These are phyloP conservation scores for Solanum bukasovii DNA, from an alignment of 257 asterid genomes.

Conservation along the genomic window DNA sequence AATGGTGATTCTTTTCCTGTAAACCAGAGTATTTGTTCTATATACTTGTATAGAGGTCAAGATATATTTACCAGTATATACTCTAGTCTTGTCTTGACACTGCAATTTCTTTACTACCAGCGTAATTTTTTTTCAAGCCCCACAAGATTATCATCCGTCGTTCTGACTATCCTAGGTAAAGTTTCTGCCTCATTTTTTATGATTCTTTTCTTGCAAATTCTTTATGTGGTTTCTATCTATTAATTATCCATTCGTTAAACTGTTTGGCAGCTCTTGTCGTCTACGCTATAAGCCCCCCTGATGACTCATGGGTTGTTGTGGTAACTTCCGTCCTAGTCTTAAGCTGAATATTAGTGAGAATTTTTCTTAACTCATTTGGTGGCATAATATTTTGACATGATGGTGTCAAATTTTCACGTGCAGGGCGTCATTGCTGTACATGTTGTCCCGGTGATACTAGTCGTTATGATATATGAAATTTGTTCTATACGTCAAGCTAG, in stretches of 20 bases:
- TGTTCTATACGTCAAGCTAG: not conserved
- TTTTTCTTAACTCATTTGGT: not conserved
- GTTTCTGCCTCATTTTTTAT: not conserved
- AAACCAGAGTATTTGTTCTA: not conserved
- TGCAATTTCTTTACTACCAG: not conserved
- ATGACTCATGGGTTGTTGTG: not conserved
- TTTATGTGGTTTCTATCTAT: not conserved
- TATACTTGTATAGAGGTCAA: not conserved
- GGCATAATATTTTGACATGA: not conserved
- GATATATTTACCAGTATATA: not conserved
- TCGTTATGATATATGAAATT: not conserved
- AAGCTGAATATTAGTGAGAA: not conserved
- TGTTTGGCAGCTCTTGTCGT: not conserved
- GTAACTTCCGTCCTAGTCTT: not conserved
- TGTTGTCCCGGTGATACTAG: not conserved
- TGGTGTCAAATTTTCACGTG: not conserved
- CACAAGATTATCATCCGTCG: not conserved
- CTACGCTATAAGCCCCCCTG: not conserved
- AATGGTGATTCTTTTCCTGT: not conserved
- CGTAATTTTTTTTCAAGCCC: not conserved
- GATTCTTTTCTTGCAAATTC: not conserved
- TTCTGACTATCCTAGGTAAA: not conserved
- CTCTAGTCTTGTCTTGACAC: not conserved
- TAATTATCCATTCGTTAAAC: not conserved
- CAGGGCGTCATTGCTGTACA: not conserved